Evolutionary conservation across 345 rosid genomes (phyloP), one percentile per base, ranked within the genome.

Genomic region (Citrus trifoliata): DNA sequence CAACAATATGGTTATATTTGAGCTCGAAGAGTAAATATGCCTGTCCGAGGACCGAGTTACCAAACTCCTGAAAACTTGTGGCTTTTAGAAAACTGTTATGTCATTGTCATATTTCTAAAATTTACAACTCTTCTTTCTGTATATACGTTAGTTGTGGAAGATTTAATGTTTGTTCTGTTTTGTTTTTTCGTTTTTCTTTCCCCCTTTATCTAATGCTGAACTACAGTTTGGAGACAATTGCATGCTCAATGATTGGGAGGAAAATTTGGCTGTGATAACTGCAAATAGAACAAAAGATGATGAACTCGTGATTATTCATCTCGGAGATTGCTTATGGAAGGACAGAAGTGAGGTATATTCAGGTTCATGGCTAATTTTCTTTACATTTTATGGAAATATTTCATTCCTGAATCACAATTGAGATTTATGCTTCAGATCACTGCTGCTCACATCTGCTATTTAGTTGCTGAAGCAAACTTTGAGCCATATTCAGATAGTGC

Each of bases 201-300:
- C 7, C n/a, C 46, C 24, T 46, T n/a, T 24, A 63, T 56, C 33
- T 71, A 83, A 82, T 77, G 61, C 67, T 71, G 71, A 32, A 76
- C 42, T 74, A 16, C 90, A 96, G 97, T 25, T 83, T 79, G 90
- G 89, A 79, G 72, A 90, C 74, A 91, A 86, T 84, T 83, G 90
- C 83, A 94, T 97, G 98, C 99, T 96, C 81, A 96, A 97, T 76
- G 94, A 87, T 60, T 97, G 99, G 99, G 99, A 94, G 83, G 97
- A 97, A 80, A 97, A 97, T 87, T 89, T 97, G 88, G 98, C 98
- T 75, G 90, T 93, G 42, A 94, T 97, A 83, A 85, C 98, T 83
- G 99, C 98, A 76, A 97, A 97, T 83, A 92, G 99, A 86, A 97
- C 98, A 63, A 85, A 93, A 80, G 98, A 89, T 86, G 98, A 97